A percentile compares a stretch with the other conserved stretches of the same genome.
Evolutionary conservation across 169 alveolate species (phyloP).

Genomic region (Amoebophrya sp.): DNA sequence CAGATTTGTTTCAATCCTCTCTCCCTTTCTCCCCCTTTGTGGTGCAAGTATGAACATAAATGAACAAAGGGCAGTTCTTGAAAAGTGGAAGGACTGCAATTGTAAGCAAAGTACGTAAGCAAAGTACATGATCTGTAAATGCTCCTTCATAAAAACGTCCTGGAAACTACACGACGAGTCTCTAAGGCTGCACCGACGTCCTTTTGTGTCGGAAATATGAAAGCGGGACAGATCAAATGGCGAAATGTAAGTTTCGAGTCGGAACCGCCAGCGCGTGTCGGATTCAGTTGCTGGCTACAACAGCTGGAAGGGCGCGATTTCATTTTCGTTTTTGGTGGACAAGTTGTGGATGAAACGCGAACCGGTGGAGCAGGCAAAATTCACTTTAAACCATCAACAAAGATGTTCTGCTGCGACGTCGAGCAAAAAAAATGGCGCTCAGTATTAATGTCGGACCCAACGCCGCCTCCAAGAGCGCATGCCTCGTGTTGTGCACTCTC

Average conservation of each 20-base stretch:
- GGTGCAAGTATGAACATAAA: too few relatives aligned
- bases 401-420: background rate
- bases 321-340: background rate
- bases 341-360: background rate
- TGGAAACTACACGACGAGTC: too few relatives aligned
- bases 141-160: too few relatives aligned
- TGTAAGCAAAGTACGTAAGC: too few relatives aligned
- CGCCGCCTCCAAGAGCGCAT: background rate
- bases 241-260: background rate
- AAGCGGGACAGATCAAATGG: background rate
- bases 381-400: background rate
- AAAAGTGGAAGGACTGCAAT: too few relatives aligned
- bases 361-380: background rate
- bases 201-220: background rate
- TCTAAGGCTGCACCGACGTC: background rate
- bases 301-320: background rate
- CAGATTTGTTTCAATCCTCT: too few relatives aligned
- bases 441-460: background rate
- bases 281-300: background rate
- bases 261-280: background rate
- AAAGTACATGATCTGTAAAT: too few relatives aligned
- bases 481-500: too few relatives aligned
- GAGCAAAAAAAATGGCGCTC: background rate
- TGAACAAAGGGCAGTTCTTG: too few relatives aligned
- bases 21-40: too few relatives aligned